phyloP scores from a whole-genome alignment of 2,329 filamentous ascomycete species.

The Nannizziopsis arthrosporioides region DNA sequence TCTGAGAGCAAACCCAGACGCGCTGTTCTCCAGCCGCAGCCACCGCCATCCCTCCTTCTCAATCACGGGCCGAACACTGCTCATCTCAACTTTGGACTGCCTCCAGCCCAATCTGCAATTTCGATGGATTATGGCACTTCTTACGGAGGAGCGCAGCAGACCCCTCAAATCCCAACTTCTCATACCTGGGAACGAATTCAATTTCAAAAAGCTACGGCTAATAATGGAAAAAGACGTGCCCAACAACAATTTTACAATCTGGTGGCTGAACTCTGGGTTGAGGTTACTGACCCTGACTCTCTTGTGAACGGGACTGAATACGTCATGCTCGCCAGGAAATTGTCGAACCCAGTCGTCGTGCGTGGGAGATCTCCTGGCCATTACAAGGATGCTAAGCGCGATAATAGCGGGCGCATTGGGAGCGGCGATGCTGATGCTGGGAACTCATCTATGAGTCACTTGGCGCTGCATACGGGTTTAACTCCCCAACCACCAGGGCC shows the following conservation, averaged over 20 bases:
- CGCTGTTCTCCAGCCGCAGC: slow-evolving; percentile 55
- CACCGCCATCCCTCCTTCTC: slow-evolving; percentile 38
- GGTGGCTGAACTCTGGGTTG: slow-evolving; percentile 70
- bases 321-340: slow-evolving; percentile 58
- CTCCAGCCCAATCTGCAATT: slow-evolving; percentile 20
- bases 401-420: slow-evolving; percentile 59
- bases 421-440: slow-evolving; percentile 49
- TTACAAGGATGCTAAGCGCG: slow-evolving; percentile 59
- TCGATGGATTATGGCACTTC: slow-evolving; percentile 27
- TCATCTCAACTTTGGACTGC: slow-evolving; percentile 20
- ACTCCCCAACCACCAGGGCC: slow-evolving; percentile 11
- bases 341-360: slow-evolving; percentile 77
- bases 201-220: slow-evolving; percentile 87
- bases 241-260: slow-evolving; percentile 89
- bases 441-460: slow-evolving; percentile 24
- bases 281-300: slow-evolving; percentile 47
- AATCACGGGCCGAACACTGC: slow-evolving; percentile 19
- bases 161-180: slow-evolving; percentile 32
- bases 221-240: slow-evolving; percentile 81
- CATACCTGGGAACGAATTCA: slow-evolving; percentile 78
- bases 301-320: slow-evolving; percentile 37
- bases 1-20: slow-evolving; percentile 63
- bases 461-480: slow-evolving; percentile 24
- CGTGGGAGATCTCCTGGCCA: slow-evolving; percentile 72
- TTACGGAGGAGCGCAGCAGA: slow-evolving; percentile 23